These are phyloP conservation scores for Picochlorum sp. DNA, from an alignment of 139 green algal species.

Conservation along the genomic window DNA sequence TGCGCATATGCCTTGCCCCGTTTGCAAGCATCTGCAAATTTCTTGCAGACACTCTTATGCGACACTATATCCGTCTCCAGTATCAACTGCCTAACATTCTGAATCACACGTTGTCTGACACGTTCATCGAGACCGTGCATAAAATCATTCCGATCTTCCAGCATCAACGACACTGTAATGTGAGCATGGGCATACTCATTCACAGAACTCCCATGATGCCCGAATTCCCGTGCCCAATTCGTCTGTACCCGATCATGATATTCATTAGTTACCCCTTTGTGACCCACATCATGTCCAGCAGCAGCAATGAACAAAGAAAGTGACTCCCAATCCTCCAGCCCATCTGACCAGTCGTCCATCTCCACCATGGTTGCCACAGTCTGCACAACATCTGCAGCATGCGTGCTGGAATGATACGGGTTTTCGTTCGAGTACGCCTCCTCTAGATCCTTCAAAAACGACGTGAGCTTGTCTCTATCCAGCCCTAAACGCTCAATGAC, in stretches of 20 bases:
- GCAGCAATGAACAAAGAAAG: slow-evolving; percentile 48
- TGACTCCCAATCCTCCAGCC: slow-evolving; percentile 48
- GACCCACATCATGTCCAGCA: slow-evolving; percentile 54
- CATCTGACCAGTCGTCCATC: slow-evolving; percentile 23
- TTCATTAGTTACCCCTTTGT: slow-evolving; percentile 60
- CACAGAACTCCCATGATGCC: slow-evolving; percentile 25
- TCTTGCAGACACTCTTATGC: slow-evolving; percentile 11
- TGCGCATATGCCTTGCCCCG: slow-evolving; percentile 14
- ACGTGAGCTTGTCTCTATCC: slow-evolving; percentile 19
- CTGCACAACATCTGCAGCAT: slow-evolving; percentile 63
- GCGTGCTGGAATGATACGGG: slow-evolving; percentile 57
- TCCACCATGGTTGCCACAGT: slow-evolving; percentile 40
- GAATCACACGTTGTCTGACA: slow-evolving; percentile 14
- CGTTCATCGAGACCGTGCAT: slow-evolving; percentile 16
- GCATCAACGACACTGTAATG: slow-evolving; percentile 35
- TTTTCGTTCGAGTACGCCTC: slow-evolving; percentile 33
- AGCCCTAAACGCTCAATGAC: slow-evolving; percentile 35
- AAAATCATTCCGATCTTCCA: slow-evolving; percentile 36
- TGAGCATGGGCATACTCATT: slow-evolving; percentile 5
- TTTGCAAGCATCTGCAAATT: slow-evolving; percentile 25
- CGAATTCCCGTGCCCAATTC: slow-evolving; percentile 52
- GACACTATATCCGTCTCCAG: slow-evolving; percentile 58
- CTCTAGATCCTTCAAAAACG: slow-evolving; percentile 32
- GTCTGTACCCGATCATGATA: slow-evolving; percentile 45
- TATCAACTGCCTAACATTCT: slow-evolving; percentile 46